Evolutionary conservation across 768 basidiomycete genomes (phyloP).

Genomic region (Rhizopogon vinicolor): DNA sequence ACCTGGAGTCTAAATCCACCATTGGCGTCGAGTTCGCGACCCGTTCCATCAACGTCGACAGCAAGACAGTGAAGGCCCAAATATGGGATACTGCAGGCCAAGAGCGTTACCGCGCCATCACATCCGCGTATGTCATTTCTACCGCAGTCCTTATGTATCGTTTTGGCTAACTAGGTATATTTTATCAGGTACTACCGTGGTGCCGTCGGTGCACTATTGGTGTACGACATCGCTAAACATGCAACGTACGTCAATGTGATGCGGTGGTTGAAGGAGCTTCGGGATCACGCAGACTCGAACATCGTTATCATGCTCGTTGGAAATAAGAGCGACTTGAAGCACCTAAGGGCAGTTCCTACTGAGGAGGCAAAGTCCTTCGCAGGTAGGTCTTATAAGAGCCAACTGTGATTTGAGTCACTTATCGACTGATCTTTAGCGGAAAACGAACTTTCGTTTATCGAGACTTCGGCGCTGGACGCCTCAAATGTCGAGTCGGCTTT

Average conservation of each 20-base stretch:
- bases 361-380: conserved; percentile 95
- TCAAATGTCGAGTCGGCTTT: conserved; percentile 98
- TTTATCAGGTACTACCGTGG: conserved; percentile 88
- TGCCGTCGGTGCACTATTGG: conserved; percentile 87
- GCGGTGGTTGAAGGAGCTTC: conserved; percentile 95
- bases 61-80: conserved; percentile 96
- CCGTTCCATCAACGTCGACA: conserved; percentile 90
- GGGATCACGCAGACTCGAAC: conserved; percentile 91
- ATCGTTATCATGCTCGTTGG: conserved; percentile 96
- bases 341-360: conserved; percentile 91
- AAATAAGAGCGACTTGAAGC: conserved; percentile 99
- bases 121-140: conserved; percentile 71
- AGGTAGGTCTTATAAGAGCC: conserved; percentile 44
- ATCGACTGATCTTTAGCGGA: conserved; percentile 50
- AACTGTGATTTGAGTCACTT: neutral
- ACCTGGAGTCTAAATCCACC: conserved; percentile 97
- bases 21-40: conserved; percentile 99
- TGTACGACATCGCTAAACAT: conserved; percentile 93
- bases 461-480: conserved; percentile 99
- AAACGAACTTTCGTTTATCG: conserved; percentile 91
- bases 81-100: conserved; percentile 99
- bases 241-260: conserved; percentile 92
- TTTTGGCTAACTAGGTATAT: neutral
- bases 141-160: neutral
- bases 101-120: conserved; percentile 96